Conservation (phyloP, 2,329 filamentous ascomycete species). For the Cladosporium sphaerospermum region DNA sequence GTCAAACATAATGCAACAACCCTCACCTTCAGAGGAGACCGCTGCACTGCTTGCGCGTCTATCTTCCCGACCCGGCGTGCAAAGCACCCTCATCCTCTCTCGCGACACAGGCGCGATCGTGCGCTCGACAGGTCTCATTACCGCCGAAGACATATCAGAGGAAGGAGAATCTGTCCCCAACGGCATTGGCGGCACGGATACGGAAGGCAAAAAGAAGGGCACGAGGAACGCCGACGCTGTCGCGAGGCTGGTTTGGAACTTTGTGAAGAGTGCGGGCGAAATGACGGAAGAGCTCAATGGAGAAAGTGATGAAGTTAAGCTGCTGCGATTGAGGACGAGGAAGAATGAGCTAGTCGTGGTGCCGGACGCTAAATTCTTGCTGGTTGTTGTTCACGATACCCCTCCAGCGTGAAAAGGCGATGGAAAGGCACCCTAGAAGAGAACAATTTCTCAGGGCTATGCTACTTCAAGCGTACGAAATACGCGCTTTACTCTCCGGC, state of each 20-base stretch:
- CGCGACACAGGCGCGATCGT: conserved; percentile 66
- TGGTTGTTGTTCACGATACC: conserved; percentile 78
- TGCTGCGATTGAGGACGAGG: conserved; percentile 71
- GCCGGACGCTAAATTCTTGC: conserved; percentile 69
- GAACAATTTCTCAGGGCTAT: background rate
- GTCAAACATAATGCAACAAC: conserved; percentile 24
- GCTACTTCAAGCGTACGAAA: background rate
- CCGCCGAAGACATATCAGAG: conserved; percentile 49
- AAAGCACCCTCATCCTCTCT: conserved; percentile 70
- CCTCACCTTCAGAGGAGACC: conserved; percentile 47
- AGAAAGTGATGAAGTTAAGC: conserved; percentile 72
- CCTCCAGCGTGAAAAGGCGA: conserved; percentile 50
- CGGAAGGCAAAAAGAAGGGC: conserved; percentile 36
- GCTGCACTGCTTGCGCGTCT: conserved; percentile 62
- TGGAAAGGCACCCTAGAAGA: too few relatives aligned
- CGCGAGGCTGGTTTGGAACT: conserved; percentile 69
- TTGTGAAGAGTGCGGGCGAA: conserved; percentile 61
- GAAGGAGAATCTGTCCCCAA: conserved; percentile 30
- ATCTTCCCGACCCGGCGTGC: conserved; percentile 71
- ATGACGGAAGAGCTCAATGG: conserved; percentile 67
- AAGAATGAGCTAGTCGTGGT: conserved; percentile 81
- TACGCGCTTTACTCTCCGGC: background rate
- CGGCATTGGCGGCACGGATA: conserved; percentile 15
- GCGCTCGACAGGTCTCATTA: conserved; percentile 64
- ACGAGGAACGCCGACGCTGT: conserved; percentile 58